phyloP scores from a whole-genome alignment of 2,329 filamentous ascomycete genomes.

The Paecilomyces fulvus region DNA sequence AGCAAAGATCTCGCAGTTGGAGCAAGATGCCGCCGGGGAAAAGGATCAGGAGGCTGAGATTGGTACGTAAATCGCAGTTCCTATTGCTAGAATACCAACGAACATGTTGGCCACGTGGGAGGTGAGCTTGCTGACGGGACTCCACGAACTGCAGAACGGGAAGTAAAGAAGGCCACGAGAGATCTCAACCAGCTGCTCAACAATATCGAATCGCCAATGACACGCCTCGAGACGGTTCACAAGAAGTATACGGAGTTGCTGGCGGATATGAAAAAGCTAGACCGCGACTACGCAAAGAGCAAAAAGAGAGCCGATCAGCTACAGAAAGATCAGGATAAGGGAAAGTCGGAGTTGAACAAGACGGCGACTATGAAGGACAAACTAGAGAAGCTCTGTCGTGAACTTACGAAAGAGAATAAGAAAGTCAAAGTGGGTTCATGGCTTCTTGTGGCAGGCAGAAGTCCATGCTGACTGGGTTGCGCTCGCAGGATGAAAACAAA shows the following conservation, averaged over 20 bases:
- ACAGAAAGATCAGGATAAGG: slow-evolving; percentile 93
- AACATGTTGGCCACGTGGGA: slow-evolving; percentile 1
- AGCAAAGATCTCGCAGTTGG: slow-evolving; percentile 89
- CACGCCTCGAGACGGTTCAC: slow-evolving; percentile 82
- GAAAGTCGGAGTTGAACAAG: slow-evolving; percentile 80
- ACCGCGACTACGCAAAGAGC: slow-evolving; percentile 89
- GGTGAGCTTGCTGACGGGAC: neutral
- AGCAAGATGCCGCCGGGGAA: slow-evolving; percentile 85
- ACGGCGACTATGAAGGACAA: slow-evolving; percentile 90
- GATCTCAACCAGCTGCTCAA: slow-evolving; percentile 78
- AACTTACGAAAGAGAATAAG: slow-evolving; percentile 95
- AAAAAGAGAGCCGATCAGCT: slow-evolving; percentile 91
- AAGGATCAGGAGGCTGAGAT: slow-evolving; percentile 96
- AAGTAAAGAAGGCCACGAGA: slow-evolving; percentile 87
- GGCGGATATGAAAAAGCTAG: slow-evolving; percentile 88
- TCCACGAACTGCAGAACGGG: slow-evolving; percentile 55
- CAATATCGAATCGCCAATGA: slow-evolving; percentile 84
- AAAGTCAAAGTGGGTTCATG: slow-evolving; percentile 71
- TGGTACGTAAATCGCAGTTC: slow-evolving; percentile 51
- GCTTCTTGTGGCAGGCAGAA: neutral
- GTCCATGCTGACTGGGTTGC: slow-evolving; percentile 9
- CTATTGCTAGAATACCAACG: neutral
- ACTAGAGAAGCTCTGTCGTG: slow-evolving; percentile 87
- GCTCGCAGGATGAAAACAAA: slow-evolving; percentile 74
- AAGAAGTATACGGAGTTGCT: slow-evolving; percentile 87